phyloP scores from a whole-genome alignment of 305 asterid genomes.

The Plantago coronopus region DNA sequence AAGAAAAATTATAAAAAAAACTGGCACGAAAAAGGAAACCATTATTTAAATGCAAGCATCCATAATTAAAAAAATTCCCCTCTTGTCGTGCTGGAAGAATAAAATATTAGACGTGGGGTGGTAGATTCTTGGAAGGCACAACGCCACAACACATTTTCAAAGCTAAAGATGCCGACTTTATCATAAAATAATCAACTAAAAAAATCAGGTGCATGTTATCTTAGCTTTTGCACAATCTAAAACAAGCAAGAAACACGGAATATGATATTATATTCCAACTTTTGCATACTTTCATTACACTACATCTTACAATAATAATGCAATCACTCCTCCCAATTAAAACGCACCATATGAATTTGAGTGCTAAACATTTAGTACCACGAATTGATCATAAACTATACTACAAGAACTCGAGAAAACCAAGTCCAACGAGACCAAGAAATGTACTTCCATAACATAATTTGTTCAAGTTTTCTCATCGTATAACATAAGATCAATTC shows the following conservation, averaged over 20 bases:
- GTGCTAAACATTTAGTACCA: too few species aligned
- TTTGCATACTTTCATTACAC: conserved; percentile 21
- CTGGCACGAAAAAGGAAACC: conserved; percentile 16
- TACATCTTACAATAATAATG: conserved; percentile 13
- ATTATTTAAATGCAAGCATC: conserved; percentile 24
- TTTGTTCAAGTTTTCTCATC: too few species aligned
- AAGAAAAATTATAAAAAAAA: too few species aligned
- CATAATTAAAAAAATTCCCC: conserved; percentile 25
- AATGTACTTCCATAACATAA: too few species aligned
- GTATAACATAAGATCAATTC: too few species aligned
- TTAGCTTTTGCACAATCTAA: conserved; percentile 37
- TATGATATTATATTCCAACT: conserved; percentile 23
- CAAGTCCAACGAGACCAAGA: too few species aligned
- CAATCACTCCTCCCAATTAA: too few species aligned
- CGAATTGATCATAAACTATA: too few species aligned
- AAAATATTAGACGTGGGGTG: conserved; percentile 28
- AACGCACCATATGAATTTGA: too few species aligned
- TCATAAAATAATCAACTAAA: conserved; percentile 27
- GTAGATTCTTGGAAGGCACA: conserved; percentile 45
- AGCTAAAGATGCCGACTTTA: conserved; percentile 13
- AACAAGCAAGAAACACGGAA: conserved; percentile 36
- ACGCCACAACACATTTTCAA: conserved; percentile 25
- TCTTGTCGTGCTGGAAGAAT: conserved; percentile 30
- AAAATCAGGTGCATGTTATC: conserved; percentile 37
- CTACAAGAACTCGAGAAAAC: too few species aligned